Evolutionary conservation across 768 basidiomycete species (phyloP), one percentile per base, ranked within the genome.

Genomic region (Leccinum obscurum): DNA sequence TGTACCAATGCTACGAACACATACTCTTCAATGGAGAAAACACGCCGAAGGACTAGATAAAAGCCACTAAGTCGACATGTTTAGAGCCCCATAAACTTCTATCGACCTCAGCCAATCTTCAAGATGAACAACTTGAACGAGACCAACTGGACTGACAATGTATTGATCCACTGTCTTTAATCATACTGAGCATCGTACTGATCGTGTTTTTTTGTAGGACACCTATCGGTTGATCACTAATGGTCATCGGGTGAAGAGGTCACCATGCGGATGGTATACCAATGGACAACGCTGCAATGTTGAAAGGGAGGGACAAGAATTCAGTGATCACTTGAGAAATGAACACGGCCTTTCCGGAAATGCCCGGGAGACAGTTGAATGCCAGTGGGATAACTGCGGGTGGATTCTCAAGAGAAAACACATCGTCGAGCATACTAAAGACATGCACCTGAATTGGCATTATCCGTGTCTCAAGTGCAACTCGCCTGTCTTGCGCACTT

Each of bases 341-440:
- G 26, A 0, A 0, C 26, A 26, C 26, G 26, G 4, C 26, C 26
- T 26, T 26, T 26, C 26, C 26, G 26, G 26, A 26, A 26, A 26
- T 26, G 26, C 26, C 26, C 0, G 28, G 28, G 28, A 28, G 0
- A 28, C 28, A 28, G 26, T 26, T 26, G 26, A 26, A 9, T 71
- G 71, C 46, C 30, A 1, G 10, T 71, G 70, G 70, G 22, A 11
- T 30, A 2, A 5, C 5, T 71, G 70, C 11, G 54, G 54, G 3
- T 61, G 64, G 0, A 17, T 2, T 6, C 41, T 73, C 3, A 58
- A 5, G 11, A 67, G 14, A 6, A 59, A 54, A 0, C 59, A 54
- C 7, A 39, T 72, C 17, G 50, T 62, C 4, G 41, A 69, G 1
- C 71, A 72, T 15, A 56, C 71, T 3, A 55, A 64, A 35, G 70